A percentile compares a stretch with the other conserved stretches of the same genome.
Evolutionary conservation across 306 rosid genomes (phyloP).

Genomic region (Rosa rugosa): DNA sequence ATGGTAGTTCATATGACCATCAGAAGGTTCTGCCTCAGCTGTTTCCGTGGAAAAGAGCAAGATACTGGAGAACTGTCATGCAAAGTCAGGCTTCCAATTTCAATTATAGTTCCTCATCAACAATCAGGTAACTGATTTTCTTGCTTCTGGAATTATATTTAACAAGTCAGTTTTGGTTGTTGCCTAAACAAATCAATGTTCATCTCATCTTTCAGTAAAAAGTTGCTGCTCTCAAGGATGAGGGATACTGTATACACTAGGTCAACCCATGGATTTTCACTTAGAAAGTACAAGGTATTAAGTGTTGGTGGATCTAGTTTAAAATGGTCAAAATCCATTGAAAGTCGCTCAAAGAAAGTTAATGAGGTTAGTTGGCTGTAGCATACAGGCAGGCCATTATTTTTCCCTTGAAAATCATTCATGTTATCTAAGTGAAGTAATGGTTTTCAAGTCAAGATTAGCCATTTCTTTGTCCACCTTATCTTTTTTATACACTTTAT

Average conservation of each 20-base stretch:
- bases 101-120: constrained; percentile 49
- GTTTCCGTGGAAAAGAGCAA: constrained; percentile 88
- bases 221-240: constrained; percentile 74
- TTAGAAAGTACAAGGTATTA: constrained; percentile 86
- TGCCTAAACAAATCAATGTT: constrained; percentile 27
- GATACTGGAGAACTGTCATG: constrained; percentile 52
- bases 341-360: constrained; percentile 79
- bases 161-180: constrained; percentile 8
- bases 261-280: constrained; percentile 85
- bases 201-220: constrained; percentile 55
- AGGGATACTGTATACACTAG: constrained; percentile 86
- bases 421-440: constrained; percentile 1
- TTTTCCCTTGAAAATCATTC: constrained; percentile 9
- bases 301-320: constrained; percentile 94
- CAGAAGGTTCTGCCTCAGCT: constrained; percentile 64
- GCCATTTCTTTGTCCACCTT: constrained; percentile 9
- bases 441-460: constrained; percentile 14
- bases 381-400: not conserved
- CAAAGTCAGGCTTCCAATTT: constrained; percentile 43
- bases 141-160: constrained; percentile 10
- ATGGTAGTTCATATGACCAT: constrained; percentile 34
- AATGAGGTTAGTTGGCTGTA: constrained; percentile 75
- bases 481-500: constrained; percentile 27
- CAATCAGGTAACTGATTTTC: constrained; percentile 53
- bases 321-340: constrained; percentile 98